Base-by-base conservation (phyloP, 176 grass and related monocot genomes). In the Aegilops tauschii region DNA sequence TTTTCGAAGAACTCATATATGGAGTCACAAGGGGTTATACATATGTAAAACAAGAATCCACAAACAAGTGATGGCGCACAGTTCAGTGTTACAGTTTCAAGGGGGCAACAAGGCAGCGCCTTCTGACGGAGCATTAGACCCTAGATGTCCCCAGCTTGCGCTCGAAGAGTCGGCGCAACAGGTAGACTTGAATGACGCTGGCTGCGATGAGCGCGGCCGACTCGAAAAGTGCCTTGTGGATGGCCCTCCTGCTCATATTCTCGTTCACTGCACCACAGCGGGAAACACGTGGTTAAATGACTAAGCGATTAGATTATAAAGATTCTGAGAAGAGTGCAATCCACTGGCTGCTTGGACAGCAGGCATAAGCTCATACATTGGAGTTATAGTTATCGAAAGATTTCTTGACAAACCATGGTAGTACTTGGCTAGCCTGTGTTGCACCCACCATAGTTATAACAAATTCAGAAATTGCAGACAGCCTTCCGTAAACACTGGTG, bases 141-240 rank as follows among this genome's bases (percentile, higher is more conserved):
- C 96, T 88, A 58, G 92, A 95, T 56, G 82, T 78, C 34, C 93
- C 93, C 16, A 98, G 83, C 89, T 99, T 99, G 31, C 89, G 88
- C 90, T 96, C 97, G 8, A 99, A 99, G 61, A 99, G 97, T n/a
- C 94, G 92, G 36, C 92, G 92, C 69, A 99, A 83, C 40, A 99
- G 89, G 62, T 88, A 96, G 25, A 99, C 92, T 77, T 99, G 97
- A 52, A 96, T 71, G 30, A 99, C 84, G 63, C 97, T 96, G 8
- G 92, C 94, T 2, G 82, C 89, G 37, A 96, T 90, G 10, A 99
- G 89, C 0, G 90, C 90, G 0, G 90, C 73, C 1, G 97, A 99
- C 64, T 96, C 97, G 5, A 96, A 82, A 3, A 98, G 80, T 5
- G 94, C 96, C 85, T 98, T 98, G 39, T 96, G 92, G 56, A 98